Percentiles rank a stretch among this genome's conserved stretches.
Conservation (phyloP, 108 stramenopile species). For the Nitzschia sp. region DNA sequence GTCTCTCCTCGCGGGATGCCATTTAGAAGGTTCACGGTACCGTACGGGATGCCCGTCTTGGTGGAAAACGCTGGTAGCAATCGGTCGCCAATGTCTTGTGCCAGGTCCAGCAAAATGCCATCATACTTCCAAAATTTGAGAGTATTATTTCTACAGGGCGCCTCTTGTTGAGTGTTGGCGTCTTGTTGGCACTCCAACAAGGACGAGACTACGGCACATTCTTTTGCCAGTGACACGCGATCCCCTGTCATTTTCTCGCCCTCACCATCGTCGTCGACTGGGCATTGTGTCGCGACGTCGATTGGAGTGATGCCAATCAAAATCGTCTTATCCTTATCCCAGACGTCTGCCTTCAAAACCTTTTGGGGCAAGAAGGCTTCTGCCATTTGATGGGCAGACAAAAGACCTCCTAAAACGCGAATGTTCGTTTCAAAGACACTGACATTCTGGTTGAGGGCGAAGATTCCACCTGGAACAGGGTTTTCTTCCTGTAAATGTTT, state of each 20-base stretch:
- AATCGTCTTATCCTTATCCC: constrained; percentile 37
- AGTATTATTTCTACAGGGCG: constrained; percentile 19
- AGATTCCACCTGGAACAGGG: constrained; percentile 48
- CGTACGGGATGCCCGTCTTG: constrained; percentile 91
- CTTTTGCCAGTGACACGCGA: neutral
- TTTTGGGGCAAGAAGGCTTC: constrained; percentile 49
- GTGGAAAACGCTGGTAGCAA: constrained; percentile 89
- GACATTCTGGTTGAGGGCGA: constrained; percentile 81
- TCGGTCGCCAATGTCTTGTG: constrained; percentile 80
- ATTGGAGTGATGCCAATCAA: constrained; percentile 14
- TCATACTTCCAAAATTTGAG: constrained; percentile 66
- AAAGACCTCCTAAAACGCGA: constrained; percentile 88
- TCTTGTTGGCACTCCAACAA: neutral
- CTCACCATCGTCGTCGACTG: no score
- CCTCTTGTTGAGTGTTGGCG: neutral
- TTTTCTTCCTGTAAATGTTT: constrained; percentile 20
- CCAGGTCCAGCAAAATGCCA: constrained; percentile 73
- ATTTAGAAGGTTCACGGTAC: constrained; percentile 85
- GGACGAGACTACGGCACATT: neutral
- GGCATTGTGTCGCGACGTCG: neutral
- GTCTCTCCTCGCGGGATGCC: constrained; percentile 90
- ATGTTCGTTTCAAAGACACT: constrained; percentile 95
- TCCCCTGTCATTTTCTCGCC: neutral
- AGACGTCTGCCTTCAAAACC: constrained; percentile 49
- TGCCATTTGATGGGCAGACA: constrained; percentile 90